Conservation (phyloP, 1,284 basidiomycete species). For the Sparassis latifolia region DNA sequence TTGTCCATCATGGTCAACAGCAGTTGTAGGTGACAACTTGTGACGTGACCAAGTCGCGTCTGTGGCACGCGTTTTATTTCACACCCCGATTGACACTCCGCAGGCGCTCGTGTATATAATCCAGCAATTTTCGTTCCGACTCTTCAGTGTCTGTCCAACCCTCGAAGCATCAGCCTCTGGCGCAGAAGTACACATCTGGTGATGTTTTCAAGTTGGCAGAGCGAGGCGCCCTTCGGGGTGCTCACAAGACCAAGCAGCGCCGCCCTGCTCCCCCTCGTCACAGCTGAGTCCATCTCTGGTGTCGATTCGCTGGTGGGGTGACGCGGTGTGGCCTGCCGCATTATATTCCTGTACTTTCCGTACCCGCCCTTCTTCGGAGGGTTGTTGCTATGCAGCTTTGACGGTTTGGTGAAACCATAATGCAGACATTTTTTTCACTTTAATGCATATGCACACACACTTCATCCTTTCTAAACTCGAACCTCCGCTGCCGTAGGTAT, state of each 20-base stretch:
- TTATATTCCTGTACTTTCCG: constrained; percentile 77
- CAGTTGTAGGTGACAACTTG: too few species aligned
- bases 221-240: constrained; percentile 57
- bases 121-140: constrained; percentile 12
- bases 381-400: constrained; percentile 71
- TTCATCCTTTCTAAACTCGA: neutral
- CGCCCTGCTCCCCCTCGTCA: constrained; percentile 24
- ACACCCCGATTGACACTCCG: constrained; percentile 23
- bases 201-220: constrained; percentile 65
- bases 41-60: constrained; percentile 16
- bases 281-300: constrained; percentile 33
- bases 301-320: constrained; percentile 32
- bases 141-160: constrained; percentile 33
- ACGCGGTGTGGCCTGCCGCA: constrained; percentile 43
- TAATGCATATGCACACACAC: neutral
- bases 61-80: constrained; percentile 19
- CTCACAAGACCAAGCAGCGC: constrained; percentile 60
- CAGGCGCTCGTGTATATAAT: constrained; percentile 20
- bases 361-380: constrained; percentile 33
- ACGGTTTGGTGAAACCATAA: constrained; percentile 77
- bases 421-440: constrained; percentile 39
- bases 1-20: constrained; percentile 4
- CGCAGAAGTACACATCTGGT: constrained; percentile 28
- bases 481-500: neutral
- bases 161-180: constrained; percentile 31